A percentile compares a stretch with the other conserved stretches of the same genome.
These are phyloP conservation scores for Hsuehochloa calcarea DNA, from an alignment of 176 grass and related monocot genomes.

Conservation along the genomic window DNA sequence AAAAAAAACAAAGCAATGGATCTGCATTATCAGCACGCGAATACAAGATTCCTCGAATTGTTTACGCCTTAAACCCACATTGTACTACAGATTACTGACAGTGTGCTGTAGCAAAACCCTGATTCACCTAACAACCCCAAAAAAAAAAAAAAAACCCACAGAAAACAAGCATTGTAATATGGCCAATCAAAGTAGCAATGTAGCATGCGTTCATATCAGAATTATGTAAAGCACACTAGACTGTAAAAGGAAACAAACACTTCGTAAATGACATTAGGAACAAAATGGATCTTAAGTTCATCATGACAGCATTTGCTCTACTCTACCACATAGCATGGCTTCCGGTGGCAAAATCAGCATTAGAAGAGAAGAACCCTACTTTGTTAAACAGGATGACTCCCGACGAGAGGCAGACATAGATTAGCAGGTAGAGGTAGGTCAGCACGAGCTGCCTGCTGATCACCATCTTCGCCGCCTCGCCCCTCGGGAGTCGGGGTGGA, in stretches of 20 bases:
- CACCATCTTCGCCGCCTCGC: constrained; percentile 57
- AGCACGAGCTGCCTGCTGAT: constrained; percentile 91
- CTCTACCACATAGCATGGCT: not conserved
- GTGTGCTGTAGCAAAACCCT: not conserved
- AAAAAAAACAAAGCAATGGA: not conserved
- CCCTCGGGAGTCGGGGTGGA: not conserved
- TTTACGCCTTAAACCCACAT: not conserved
- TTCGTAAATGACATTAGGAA: not conserved
- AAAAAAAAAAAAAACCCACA: not conserved
- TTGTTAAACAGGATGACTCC: constrained; percentile 99
- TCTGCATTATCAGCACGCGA: not conserved
- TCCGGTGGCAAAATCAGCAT: not conserved
- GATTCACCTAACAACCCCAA: not conserved
- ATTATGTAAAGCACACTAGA: not conserved
- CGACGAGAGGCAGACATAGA: constrained; percentile 98
- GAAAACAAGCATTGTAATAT: constrained; percentile 4
- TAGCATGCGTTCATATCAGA: not conserved
- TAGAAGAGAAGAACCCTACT: constrained; percentile 34
- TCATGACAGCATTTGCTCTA: not conserved
- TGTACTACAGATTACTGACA: not conserved
- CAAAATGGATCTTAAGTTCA: constrained; percentile 23
- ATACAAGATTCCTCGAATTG: not conserved
- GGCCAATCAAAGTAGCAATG: not conserved
- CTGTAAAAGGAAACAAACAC: not conserved
- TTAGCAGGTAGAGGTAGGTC: constrained; percentile 94